Evolutionary conservation across 768 basidiomycete species (phyloP).

Genomic region (Vishniacozyma victoriae): DNA sequence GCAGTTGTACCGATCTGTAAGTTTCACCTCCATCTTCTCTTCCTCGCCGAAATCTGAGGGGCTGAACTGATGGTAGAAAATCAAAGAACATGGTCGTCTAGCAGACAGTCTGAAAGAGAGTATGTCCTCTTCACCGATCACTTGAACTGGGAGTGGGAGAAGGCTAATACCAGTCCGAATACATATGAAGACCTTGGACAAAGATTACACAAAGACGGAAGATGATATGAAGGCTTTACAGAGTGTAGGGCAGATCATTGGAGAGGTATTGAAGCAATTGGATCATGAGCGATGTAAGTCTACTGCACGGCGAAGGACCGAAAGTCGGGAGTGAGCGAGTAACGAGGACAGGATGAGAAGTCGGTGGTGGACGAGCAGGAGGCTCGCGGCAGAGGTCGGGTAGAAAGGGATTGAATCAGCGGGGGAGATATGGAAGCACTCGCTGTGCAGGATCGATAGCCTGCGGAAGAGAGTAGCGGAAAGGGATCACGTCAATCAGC

Average conservation of each 20-base stretch:
- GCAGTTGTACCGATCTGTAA: constrained; percentile 46
- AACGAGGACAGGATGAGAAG: too few species aligned
- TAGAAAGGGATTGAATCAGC: too few species aligned
- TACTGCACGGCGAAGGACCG: too few species aligned
- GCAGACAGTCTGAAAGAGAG: constrained; percentile 85
- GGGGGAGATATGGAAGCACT: too few species aligned
- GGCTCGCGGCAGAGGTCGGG: too few species aligned
- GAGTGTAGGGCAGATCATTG: constrained; percentile 97
- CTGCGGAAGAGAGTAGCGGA: too few species aligned
- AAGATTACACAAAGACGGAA: constrained; percentile 88
- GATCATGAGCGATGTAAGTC: constrained; percentile 92
- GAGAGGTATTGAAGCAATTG: constrained; percentile 96
- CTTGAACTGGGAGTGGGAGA: neutral
- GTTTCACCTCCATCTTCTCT: constrained; percentile 3
- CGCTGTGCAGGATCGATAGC: too few species aligned
- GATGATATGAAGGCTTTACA: constrained; percentile 99
- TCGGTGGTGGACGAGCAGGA: too few species aligned
- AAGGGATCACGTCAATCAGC: too few species aligned
- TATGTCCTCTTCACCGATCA: constrained; percentile 49
- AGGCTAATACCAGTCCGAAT: constrained; percentile 64
- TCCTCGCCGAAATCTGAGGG: neutral
- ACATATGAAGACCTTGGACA: constrained; percentile 80
- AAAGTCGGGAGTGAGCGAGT: too few species aligned
- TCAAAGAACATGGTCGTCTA: constrained; percentile 79
- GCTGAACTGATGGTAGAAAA: constrained; percentile 66